Base-by-base conservation (phyloP, 306 rosid species). In the Rubus idaeus region DNA sequence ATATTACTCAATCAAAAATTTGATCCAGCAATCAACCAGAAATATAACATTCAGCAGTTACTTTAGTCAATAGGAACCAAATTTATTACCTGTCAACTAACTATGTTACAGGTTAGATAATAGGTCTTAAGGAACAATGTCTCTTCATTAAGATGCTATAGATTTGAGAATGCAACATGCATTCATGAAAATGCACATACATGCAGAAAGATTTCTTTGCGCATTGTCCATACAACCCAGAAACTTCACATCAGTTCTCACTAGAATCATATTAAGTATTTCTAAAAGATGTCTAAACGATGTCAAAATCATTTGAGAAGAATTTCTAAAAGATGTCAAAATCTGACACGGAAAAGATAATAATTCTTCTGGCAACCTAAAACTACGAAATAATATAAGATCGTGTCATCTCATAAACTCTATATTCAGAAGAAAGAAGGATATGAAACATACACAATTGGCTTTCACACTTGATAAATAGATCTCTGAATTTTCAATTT, bases 401-500 rank as follows among this genome's bases (percentile, higher is more conserved):
- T 26, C 1, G 18, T 17, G 17, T 61, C 35, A 45, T 45, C 18
- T 23, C 42, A 61, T 30, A 49, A 70, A 30, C 58, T 16, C 41
- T 0, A 55, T 68, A 20, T 55, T 41, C 6, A 23, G 35, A 12
- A 20, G 47, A 35, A 35, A 3, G 44, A 56, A 77, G 86, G 86
- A 83, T 77, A 66, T 68, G 73, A 63, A 68, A 84, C 93, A 63
- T 89, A 95, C 99, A 78, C 68, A 51, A 57, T 64, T 76, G 16
- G 90, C 90, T 83, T 87, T 85, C 55, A 91, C 16, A 58, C 71
- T 58, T 35, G 93, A 79, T 65, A 92, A 78, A 83, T 88, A 79
- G 50, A 76, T 53, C 75, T 85, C 93, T 9, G 87, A 82, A 51
- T 89, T 78, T 73, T 89, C 96, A 68, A 95, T 42, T 82, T 95